phyloP scores from a whole-genome alignment of 352 stramenopile genomes.

The Pelagophyceae sp. region DNA sequence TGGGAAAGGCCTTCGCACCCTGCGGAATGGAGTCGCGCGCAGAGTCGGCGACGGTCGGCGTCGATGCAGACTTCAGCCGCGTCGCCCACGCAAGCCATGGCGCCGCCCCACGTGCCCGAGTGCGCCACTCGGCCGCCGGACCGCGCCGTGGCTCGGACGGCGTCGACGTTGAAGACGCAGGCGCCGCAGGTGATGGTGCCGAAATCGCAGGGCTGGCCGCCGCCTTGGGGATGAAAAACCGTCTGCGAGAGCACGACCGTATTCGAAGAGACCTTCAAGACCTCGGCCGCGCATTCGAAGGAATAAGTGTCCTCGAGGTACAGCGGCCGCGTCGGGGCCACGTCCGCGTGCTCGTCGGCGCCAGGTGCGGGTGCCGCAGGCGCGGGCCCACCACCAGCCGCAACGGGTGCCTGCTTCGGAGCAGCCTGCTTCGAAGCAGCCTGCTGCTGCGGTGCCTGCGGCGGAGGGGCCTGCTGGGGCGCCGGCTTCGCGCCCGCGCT shows the following conservation, averaged over 20 bases:
- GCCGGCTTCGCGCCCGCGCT: too few relatives aligned
- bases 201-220: constrained; percentile 59
- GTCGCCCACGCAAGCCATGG: constrained; percentile 25
- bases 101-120: constrained; percentile 27
- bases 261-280: not conserved
- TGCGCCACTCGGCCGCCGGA: constrained; percentile 40
- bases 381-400: too few relatives aligned
- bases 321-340: not conserved
- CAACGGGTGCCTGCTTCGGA: too few relatives aligned
- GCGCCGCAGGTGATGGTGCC: constrained; percentile 33
- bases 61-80: constrained; percentile 46
- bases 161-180: constrained; percentile 32
- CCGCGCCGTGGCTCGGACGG: constrained; percentile 40
- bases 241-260: constrained; percentile 48
- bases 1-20: constrained; percentile 65
- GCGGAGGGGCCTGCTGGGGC: too few relatives aligned
- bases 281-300: not conserved
- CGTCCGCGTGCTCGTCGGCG: not conserved
- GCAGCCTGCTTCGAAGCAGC: too few relatives aligned
- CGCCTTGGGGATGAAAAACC: constrained; percentile 65
- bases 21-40: constrained; percentile 60
- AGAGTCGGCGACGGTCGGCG: constrained; percentile 35
- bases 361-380: too few relatives aligned
- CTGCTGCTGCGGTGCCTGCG: too few relatives aligned
- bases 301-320: not conserved